These are phyloP conservation scores for Candida xyloterini DNA, from an alignment of 805 yeast genomes.

Conservation along the genomic window DNA sequence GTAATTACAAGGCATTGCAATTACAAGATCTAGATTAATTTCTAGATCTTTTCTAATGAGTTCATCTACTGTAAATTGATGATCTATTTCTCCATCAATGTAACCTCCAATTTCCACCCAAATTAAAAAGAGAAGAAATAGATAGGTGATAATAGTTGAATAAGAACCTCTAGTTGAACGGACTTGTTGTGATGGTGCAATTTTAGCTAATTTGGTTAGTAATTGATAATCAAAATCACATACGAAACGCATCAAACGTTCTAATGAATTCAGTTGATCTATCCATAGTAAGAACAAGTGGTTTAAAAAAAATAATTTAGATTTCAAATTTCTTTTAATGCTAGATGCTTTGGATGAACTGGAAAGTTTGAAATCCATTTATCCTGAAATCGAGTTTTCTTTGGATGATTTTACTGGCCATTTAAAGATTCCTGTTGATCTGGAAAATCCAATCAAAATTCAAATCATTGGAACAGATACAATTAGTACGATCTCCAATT, in stretches of 20 bases:
- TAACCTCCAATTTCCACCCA: constrained; percentile 86
- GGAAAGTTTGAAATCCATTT: constrained; percentile 40
- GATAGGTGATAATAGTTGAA: constrained; percentile 61
- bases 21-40: constrained; percentile 75
- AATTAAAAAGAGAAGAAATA: constrained; percentile 61
- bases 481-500: not conserved
- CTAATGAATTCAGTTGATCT: constrained; percentile 29
- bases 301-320: not conserved
- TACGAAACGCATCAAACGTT: constrained; percentile 72
- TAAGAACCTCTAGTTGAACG: constrained; percentile 76
- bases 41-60: constrained; percentile 53
- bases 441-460: constrained; percentile 25
- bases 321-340: constrained; percentile 1
- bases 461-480: constrained; percentile 12
- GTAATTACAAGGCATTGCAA: constrained; percentile 79
- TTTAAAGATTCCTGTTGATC: constrained; percentile 28
- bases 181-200: constrained; percentile 65
- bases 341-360: constrained; percentile 36
- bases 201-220: no score
- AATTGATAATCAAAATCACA: no score
- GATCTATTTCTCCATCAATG: constrained; percentile 77
- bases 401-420: constrained; percentile 21
- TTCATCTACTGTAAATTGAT: constrained; percentile 72
- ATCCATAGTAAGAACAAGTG: constrained; percentile 19
- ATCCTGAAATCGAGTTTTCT: constrained; percentile 34